Evolutionary conservation across 495 filamentous ascomycete species (phyloP), one percentile per base, ranked within the genome.

Genomic region (Xylaria nigripes): DNA sequence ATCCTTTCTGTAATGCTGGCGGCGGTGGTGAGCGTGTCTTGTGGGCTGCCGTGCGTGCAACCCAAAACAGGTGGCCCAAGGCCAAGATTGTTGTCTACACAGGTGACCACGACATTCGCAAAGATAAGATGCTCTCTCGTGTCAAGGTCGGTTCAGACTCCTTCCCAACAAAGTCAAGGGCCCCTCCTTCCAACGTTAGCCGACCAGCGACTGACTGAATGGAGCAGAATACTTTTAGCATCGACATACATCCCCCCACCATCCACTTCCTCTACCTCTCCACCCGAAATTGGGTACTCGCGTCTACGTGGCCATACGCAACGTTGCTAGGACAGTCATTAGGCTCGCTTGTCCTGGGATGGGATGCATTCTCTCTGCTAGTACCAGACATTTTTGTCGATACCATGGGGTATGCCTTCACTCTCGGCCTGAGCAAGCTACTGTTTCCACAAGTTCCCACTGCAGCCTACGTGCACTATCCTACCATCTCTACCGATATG

Each of bases 401-500:
- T 64, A 98, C 93, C 6, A 96, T 97, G 91, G 93, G 93, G 59
- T 97, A 97, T 67, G 89, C 92, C 19, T 98, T 97, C 67, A 78
- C 87, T 2, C 76, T 95, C 10, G 88, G 86, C 4, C 72, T 95
- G 12, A 84, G 78, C 70, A 94, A 92, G 62, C 78, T 84, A 43
- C 77, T 96, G 19, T 96, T 98, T 70, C 85, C 79, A 1, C 65
- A 71, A 13, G 81, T 96, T 18, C 90, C 94, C 3, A 94, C 89
- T 2, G 89, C 79, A 30, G 93, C 93, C 13, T 98, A 98, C 63
- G 91, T 98, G 2, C 93, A 98, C 68, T 98, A 96, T 65, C 93
- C 93, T 6, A 96, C 93, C 43, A 98, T 98, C 44, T 96, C 90
- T 5, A 98, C 92, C 29, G 94, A 98, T 68, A 98, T 98, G 93